Evolutionary conservation across 441 rosid species (phyloP).

Genomic region (Flueggea neowawraea): DNA sequence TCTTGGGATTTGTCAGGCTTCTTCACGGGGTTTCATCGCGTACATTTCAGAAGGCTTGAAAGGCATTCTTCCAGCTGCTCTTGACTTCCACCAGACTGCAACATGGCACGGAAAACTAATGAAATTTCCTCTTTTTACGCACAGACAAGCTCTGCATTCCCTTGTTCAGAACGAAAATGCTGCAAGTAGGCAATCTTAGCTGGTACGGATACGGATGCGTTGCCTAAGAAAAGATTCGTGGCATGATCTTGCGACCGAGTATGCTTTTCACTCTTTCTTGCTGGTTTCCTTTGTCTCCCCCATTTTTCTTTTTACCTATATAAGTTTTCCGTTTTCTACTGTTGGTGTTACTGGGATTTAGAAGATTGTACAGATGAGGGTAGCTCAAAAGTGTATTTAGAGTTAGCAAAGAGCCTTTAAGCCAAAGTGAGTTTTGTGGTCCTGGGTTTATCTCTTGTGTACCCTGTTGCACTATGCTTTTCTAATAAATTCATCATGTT

Average conservation of each 20-base stretch:
- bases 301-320: neutral
- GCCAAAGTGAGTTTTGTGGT: constrained; percentile 14
- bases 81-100: neutral
- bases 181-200: too few relatives aligned
- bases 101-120: constrained; percentile 4
- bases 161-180: too few relatives aligned
- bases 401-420: constrained; percentile 25
- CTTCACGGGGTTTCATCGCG: constrained; percentile 84
- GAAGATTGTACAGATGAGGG: constrained; percentile 55
- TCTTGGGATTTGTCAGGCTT: constrained; percentile 78
- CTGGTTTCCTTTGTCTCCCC: neutral
- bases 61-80: neutral
- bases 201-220: neutral
- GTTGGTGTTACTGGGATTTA: constrained; percentile 22
- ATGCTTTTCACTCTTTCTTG: neutral
- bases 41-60: constrained; percentile 60
- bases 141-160: too few relatives aligned
- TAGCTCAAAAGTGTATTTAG: constrained; percentile 27
- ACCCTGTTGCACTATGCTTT: constrained; percentile 9
- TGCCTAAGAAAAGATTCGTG: constrained; percentile 8
- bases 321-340: constrained; percentile 4
- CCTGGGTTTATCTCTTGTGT: constrained; percentile 21
- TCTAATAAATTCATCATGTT: constrained; percentile 8
- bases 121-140: too few relatives aligned
- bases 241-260: constrained; percentile 13